A percentile compares a stretch with the other conserved stretches of the same genome.
Evolutionary conservation across 495 filamentous ascomycete species (phyloP).

Genomic region (Evansstolkia leycettana): DNA sequence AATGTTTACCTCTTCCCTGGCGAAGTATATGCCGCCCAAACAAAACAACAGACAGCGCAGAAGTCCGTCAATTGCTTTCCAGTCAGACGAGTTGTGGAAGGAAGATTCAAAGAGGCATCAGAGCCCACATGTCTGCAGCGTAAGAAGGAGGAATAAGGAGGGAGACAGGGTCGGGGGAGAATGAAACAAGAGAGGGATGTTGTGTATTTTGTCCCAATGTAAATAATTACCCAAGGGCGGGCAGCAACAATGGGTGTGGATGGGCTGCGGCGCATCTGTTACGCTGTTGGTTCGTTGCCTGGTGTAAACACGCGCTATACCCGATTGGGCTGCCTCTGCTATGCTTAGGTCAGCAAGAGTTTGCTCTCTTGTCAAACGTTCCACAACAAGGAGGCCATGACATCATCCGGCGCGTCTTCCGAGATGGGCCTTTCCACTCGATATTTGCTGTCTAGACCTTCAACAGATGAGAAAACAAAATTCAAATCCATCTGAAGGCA

Average conservation of each 20-base stretch:
- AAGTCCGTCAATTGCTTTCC: background rate
- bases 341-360: slow-evolving; percentile 5
- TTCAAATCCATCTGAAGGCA: background rate
- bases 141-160: slow-evolving; percentile 1
- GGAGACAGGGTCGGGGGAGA: slow-evolving; percentile 6
- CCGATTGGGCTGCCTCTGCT: background rate
- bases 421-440: no score
- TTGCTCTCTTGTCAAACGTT: slow-evolving; percentile 6
- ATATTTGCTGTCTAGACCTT: no score
- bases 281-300: no score
- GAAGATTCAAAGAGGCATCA: no score
- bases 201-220: background rate
- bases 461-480: background rate
- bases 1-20: slow-evolving; percentile 24
- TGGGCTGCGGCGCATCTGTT: no score
- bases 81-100: background rate
- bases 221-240: no score
- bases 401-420: slow-evolving; percentile 21
- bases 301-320: background rate
- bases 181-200: slow-evolving; percentile 8
- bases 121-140: background rate
- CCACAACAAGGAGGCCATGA: slow-evolving; percentile 4
- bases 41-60: slow-evolving; percentile 16
- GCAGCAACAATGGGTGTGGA: no score
- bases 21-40: slow-evolving; percentile 13